A percentile compares a stretch with the other conserved stretches of the same genome.
Evolutionary conservation across 768 basidiomycete genomes (phyloP).

Genomic region (Hydnum rufescens): DNA sequence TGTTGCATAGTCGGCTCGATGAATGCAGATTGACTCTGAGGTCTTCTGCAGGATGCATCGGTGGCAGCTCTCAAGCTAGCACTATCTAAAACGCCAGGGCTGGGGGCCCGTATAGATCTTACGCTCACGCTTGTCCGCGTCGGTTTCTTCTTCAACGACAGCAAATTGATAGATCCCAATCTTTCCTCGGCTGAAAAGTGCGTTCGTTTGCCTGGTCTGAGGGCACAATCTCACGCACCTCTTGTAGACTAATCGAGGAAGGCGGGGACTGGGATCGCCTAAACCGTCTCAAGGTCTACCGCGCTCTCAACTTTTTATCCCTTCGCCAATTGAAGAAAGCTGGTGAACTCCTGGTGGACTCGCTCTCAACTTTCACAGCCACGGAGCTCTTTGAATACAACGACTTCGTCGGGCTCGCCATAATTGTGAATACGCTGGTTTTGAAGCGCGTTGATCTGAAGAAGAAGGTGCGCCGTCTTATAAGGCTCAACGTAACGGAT

Average conservation of each 20-base stretch:
- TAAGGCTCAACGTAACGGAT: too few species aligned
- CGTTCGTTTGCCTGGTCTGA: conserved; percentile 12
- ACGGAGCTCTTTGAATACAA: conserved; percentile 76
- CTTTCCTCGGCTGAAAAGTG: conserved; percentile 68
- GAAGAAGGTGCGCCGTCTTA: conserved; percentile 44
- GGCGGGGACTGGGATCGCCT: conserved; percentile 98
- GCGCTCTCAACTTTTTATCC: conserved; percentile 63
- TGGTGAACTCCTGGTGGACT: conserved; percentile 73
- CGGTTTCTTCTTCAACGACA: conserved; percentile 77
- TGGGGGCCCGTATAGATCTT: conserved; percentile 87
- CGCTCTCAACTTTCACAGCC: conserved; percentile 86
- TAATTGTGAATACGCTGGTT: conserved; percentile 58
- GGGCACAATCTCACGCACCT: neutral
- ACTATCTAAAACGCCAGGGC: conserved; percentile 75
- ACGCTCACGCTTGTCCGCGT: conserved; percentile 74
- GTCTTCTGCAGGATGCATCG: conserved; percentile 50
- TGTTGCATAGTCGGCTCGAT: neutral
- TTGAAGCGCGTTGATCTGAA: conserved; percentile 73
- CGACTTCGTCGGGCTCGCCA: conserved; percentile 71
- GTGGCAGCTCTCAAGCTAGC: conserved; percentile 66
- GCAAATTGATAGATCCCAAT: conserved; percentile 44
- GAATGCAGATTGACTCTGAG: neutral
- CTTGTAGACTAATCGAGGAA: conserved; percentile 61
- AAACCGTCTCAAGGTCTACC: conserved; percentile 92
- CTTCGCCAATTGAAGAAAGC: conserved; percentile 83